These are phyloP conservation scores for Draba incana DNA, from an alignment of 345 rosid genomes.

Conservation along the genomic window DNA sequence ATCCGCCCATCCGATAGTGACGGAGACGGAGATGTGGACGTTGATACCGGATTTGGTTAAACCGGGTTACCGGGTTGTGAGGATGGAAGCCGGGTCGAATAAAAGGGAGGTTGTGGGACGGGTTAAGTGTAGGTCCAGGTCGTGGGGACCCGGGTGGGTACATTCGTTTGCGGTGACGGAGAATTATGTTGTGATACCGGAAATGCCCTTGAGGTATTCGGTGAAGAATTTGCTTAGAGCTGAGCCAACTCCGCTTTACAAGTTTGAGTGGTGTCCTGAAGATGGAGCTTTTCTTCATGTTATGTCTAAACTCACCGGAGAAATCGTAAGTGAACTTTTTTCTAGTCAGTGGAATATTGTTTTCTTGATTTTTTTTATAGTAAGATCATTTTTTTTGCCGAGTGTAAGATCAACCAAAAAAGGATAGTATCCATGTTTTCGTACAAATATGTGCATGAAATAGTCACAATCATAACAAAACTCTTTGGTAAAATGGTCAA, in stretches of 20 bases:
- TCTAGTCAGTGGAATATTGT: background rate
- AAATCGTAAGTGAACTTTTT: constrained; percentile 54
- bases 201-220: constrained; percentile 89
- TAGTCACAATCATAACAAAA: background rate
- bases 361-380: background rate
- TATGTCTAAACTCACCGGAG: constrained; percentile 89
- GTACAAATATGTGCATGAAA: constrained; percentile 1
- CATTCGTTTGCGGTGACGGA: constrained; percentile 95
- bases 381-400: no score
- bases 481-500: background rate
- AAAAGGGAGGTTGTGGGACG: constrained; percentile 86
- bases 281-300: constrained; percentile 76
- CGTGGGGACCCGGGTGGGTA: constrained; percentile 91
- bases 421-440: background rate
- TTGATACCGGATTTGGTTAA: constrained; percentile 75
- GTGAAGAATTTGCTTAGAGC: constrained; percentile 76
- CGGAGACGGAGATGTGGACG: constrained; percentile 75
- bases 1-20: constrained; percentile 90
- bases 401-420: background rate
- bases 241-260: constrained; percentile 90
- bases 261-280: constrained; percentile 89
- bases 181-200: constrained; percentile 79
- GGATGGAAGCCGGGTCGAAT: constrained; percentile 75
- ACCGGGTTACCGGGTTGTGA: constrained; percentile 80
- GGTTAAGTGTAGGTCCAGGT: constrained; percentile 76